Conservation (phyloP, 2,329 filamentous ascomycete species). For the Exophiala oligosperma region DNA sequence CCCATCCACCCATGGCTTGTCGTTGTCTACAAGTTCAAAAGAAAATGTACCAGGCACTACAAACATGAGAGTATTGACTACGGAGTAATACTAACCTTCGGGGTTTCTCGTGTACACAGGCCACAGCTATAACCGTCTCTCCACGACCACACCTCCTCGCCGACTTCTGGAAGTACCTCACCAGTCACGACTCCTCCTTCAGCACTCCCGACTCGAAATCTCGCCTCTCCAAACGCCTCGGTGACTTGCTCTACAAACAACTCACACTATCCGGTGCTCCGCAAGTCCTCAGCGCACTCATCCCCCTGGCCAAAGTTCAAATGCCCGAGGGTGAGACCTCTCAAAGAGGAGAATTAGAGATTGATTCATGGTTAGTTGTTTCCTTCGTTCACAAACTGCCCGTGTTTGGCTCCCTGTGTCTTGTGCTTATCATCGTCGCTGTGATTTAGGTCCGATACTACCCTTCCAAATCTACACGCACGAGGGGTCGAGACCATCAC, state of each 20-base stretch:
- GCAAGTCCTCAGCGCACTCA: conserved; percentile 33
- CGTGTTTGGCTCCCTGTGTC: neutral
- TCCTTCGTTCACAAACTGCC: too few relatives aligned
- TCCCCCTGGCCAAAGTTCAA: conserved; percentile 33
- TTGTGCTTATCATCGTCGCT: neutral
- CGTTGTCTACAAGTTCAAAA: neutral
- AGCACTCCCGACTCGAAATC: conserved; percentile 9
- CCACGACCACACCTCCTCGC: conserved; percentile 31
- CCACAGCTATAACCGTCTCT: conserved; percentile 31
- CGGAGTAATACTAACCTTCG: neutral
- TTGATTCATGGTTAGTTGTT: conserved; percentile 10
- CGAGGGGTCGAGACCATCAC: conserved; percentile 34
- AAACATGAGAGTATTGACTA: too few relatives aligned
- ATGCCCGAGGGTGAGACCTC: conserved; percentile 18
- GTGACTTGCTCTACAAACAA: conserved; percentile 36
- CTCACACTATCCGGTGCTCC: conserved; percentile 36
- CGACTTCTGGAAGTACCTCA: conserved; percentile 32
- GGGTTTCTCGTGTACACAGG: conserved; percentile 16
- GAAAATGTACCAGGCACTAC: too few relatives aligned
- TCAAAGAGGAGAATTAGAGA: conserved; percentile 16
- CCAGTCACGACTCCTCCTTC: conserved; percentile 21
- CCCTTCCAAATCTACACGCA: conserved; percentile 28
- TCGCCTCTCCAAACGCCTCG: conserved; percentile 24
- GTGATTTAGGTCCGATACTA: conserved; percentile 24
- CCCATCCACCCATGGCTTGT: too few relatives aligned